phyloP scores from a whole-genome alignment of 2,329 filamentous ascomycete species.

The Trichothecium roseum region DNA sequence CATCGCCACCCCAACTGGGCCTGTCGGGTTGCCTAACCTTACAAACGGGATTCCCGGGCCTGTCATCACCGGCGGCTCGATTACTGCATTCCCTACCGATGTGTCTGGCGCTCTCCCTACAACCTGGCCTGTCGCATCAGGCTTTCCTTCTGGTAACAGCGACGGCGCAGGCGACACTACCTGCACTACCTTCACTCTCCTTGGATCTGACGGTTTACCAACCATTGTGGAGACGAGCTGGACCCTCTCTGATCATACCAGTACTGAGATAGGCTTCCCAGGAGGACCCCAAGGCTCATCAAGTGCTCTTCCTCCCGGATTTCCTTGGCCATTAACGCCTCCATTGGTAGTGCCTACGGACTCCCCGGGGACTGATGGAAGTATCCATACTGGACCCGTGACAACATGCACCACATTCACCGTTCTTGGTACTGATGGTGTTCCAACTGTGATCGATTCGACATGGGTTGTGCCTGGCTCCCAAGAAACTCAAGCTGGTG shows the following conservation, averaged over 20 bases:
- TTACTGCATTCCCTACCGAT: not conserved
- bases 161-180: constrained; percentile 1
- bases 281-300: not conserved
- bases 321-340: constrained; percentile 4
- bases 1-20: not conserved
- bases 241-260: constrained; percentile 8
- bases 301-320: not conserved
- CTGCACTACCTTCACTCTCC: constrained; percentile 5
- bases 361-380: not conserved
- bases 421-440: constrained; percentile 6
- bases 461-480: constrained; percentile 4
- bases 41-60: not conserved
- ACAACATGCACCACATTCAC: constrained; percentile 6
- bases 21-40: not conserved
- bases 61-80: too few species aligned
- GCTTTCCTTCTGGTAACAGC: not conserved
- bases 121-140: constrained; percentile 3
- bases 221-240: constrained; percentile 17
- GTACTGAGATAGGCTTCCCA: not conserved
- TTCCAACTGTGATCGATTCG: constrained; percentile 6
- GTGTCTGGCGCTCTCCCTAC: constrained; percentile 1
- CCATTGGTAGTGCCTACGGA: constrained; percentile 3
- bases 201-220: constrained; percentile 14
- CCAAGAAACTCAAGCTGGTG: not conserved
- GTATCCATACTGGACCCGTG: too few species aligned